Base-by-base conservation (phyloP, 441 rosid species). In the Viola pubescens region DNA sequence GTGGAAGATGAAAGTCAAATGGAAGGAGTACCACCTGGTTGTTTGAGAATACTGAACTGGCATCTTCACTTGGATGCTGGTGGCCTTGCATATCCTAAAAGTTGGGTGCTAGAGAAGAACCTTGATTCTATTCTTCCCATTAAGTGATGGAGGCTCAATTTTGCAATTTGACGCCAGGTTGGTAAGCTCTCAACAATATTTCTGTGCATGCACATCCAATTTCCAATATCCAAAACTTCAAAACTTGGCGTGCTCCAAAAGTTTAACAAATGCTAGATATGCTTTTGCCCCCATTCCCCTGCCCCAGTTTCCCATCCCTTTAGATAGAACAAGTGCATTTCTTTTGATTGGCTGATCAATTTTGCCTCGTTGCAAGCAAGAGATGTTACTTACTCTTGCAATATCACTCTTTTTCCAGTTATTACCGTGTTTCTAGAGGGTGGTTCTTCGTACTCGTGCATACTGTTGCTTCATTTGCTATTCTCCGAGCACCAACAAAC, bases 1-100 rank as follows among this genome's bases (percentile, higher is more conserved):
- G 86, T 89, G 46, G 95, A 83, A 75, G 96, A 94, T 77, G 98
- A 94, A 77, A 81, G 85, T 59, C 87, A 88, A 67, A 94, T 94
- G 91, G 91, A 94, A 82, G 88, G 86, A 41, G 69, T 69, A 67
- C 84, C 89, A 37, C 59, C 77, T 54, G 77, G 79, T 54, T 94
- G 97, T 77, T 86, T 95, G 37, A 83, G 60, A 70, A 82, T 89
- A 71, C 62, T 86, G 74, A 94, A 80, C 72, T 94, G 97, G 98
- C 98, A 94, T 79, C 92, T 94, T 34, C 97, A 94, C 85, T 72
- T 87, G 65, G 85, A 81, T 73, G 75, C 83, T 9, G 67, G 47
- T 10, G 73, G 77, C 66, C 79, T 81, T 46, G 62, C 67, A 26
- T 87, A 92, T 76, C 98, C 98, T 10, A 75, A 63, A 69, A 88